Evolutionary conservation across 169 alveolate genomes (phyloP), one percentile per base, ranked within the genome.

Genomic region (Besnoitia besnoiti): DNA sequence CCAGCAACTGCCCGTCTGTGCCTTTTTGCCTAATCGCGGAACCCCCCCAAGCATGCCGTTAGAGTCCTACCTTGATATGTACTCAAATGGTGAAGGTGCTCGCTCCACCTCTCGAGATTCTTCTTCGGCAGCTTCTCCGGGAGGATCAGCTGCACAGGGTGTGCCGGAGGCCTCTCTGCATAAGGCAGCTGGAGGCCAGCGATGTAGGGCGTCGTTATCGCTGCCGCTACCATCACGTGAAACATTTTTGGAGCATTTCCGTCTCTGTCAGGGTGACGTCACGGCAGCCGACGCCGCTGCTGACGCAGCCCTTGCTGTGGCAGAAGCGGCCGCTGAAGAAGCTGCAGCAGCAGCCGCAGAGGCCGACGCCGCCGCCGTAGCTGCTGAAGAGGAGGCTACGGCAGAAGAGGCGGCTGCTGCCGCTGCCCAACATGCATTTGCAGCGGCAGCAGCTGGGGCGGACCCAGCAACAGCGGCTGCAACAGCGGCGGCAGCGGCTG

Each of bases 401-500:
- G 87, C 50, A 21, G 87, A 39, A 35, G 87, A 39, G 35, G 87
- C 87, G 5, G 87, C 87, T 0, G 87, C 50, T 5, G 87, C 87
- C 10, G 87, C 50, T 0, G 87, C 87, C 8, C 47, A 39, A 46
- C 61, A 39, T 39, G 87, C 87, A 30, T 39, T 44, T 46, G 87
- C 87, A 16, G 87, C 50, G 12, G 87, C 87, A 39, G 87, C 50
- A 10, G 87, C 87, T 0, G 87, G 61, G 35, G 33, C 47, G 59
- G 87, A 77, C 33, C 61, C 50, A n/a, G 87, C 87, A 30, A 42
- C 87, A 24, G 87, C 87, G 59, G 87, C 87, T 40, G 87, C 87
- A 35, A 42, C 87, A 14, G 61, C 50, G 19, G 61, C 50, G 40
- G 87, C 87, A 35, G 50, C 59, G 35, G 87, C 87, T 39, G 87